Base-by-base conservation (phyloP, 1,284 basidiomycete genomes). In the Dichomitus squalens region DNA sequence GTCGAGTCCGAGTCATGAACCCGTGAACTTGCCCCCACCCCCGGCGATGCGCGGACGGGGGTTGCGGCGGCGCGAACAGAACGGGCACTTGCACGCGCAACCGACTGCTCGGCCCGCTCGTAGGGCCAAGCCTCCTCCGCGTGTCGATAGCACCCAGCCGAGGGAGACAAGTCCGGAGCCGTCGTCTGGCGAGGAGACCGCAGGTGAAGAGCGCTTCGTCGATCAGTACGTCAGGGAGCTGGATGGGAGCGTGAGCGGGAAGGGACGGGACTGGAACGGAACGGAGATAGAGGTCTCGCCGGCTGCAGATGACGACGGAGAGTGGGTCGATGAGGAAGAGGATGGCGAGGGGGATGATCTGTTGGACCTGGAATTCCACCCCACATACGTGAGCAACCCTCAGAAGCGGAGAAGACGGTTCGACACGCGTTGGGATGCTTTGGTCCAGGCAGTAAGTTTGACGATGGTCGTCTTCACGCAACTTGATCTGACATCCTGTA, bases 121-220 rank as follows among this genome's bases (percentile, higher is more conserved):
- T 40, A 70, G 81, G 49, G 67, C 75, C 16, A 83, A 83, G 67
- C 83, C 83, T 1, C 89, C 88, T 1, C 87, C 87, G 14, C 78
- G 90, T 8, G 89, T 91, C 8, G 87, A 90, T 63, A 91, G 88
- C 64, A 92, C 90, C 0, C 88, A 91, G 66, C 88, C 90, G 7
- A 75, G 88, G 49, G 89, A 91, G 62, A 91, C 88, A 16, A 90
- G 85, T 64, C 89, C 87, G 0, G 90, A 91, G 71, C 79, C 81
- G 31, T 85, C 83, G 21, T 79, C 73, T 14, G 82, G 81, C 0
- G 82, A 84, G 65, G 82, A 83, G 68, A 85, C 59, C 11, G 83
- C 83, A 1, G 81, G 80, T 0, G 83, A 84, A 64, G 79, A 77
- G 25, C 79, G 79, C 60, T 79, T 78, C 6, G 80, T 79, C 44